Conservation (phyloP, 805 yeast genomes). For the Pachysolen tannophilus region DNA sequence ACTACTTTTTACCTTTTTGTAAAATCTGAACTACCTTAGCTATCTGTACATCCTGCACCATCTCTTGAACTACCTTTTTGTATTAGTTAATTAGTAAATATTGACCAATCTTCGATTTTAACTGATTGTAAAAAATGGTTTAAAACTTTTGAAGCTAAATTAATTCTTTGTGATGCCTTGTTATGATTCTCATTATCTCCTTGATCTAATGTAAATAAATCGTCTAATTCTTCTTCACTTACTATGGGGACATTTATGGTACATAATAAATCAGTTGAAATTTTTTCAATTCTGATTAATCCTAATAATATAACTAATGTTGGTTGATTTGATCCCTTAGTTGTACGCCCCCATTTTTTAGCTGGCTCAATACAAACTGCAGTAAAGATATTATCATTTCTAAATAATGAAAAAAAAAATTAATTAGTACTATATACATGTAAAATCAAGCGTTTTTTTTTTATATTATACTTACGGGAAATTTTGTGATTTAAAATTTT, state of each 20-base stretch:
- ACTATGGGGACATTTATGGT: constrained; percentile 52
- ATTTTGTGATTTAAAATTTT: constrained; percentile 5
- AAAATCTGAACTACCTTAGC: no score
- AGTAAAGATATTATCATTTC: constrained; percentile 20
- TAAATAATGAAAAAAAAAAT: neutral
- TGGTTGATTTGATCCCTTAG: constrained; percentile 17
- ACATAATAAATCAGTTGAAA: constrained; percentile 52
- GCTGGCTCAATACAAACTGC: constrained; percentile 34
- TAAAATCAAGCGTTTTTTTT: neutral
- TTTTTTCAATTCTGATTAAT: constrained; percentile 42
- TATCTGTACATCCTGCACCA: no score
- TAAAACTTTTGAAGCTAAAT: constrained; percentile 18
- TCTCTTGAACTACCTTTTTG: no score
- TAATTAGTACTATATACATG: neutral
- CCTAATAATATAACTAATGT: constrained; percentile 47
- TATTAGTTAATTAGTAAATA: no score
- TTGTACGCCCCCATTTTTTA: constrained; percentile 42
- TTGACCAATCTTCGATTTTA: constrained; percentile 36
- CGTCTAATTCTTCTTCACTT: constrained; percentile 19
- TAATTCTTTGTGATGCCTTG: constrained; percentile 21
- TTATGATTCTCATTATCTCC: constrained; percentile 8
- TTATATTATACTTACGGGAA: constrained; percentile 9
- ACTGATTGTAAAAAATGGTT: constrained; percentile 19
- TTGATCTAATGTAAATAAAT: constrained; percentile 13
- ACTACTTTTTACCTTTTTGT: no score